Evolutionary conservation across 2,329 filamentous ascomycete species (phyloP).

Genomic region (Parastagonospora nodorum): DNA sequence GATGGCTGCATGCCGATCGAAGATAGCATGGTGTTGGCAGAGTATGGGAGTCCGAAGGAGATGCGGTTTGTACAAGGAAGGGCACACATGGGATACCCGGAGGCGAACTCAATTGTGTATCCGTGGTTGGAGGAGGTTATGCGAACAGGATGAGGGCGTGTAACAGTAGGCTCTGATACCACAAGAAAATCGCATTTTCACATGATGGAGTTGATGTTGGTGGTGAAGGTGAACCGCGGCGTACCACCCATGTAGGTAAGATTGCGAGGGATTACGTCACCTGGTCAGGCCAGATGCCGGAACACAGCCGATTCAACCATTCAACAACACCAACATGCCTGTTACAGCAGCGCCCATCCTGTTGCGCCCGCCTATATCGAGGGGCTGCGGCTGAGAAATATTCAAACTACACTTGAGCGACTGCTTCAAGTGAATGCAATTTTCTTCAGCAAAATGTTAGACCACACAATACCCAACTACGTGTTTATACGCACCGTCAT

Average conservation of each 20-base stretch:
- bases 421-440: no score
- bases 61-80: constrained; percentile 51
- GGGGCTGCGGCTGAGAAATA: background rate
- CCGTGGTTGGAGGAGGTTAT: constrained; percentile 41
- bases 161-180: no score
- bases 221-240: no score
- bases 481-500: constrained; percentile 57
- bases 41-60: constrained; percentile 59
- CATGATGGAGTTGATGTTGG: no score
- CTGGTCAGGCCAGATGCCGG: no score
- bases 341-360: no score
- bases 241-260: no score
- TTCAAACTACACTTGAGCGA: no score
- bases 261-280: no score
- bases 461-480: constrained; percentile 45
- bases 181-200: no score
- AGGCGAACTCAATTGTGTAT: constrained; percentile 37
- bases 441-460: constrained; percentile 42
- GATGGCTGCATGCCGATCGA: constrained; percentile 67
- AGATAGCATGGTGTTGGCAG: constrained; percentile 59
- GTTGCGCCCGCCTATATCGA: background rate
- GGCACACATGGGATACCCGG: constrained; percentile 54
- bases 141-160: constrained; percentile 1
- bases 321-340: no score
- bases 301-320: no score